A percentile compares a stretch with the other conserved stretches of the same genome.
Conservation (phyloP, 2,329 filamentous ascomycete species). For the Emergomyces africanus region DNA sequence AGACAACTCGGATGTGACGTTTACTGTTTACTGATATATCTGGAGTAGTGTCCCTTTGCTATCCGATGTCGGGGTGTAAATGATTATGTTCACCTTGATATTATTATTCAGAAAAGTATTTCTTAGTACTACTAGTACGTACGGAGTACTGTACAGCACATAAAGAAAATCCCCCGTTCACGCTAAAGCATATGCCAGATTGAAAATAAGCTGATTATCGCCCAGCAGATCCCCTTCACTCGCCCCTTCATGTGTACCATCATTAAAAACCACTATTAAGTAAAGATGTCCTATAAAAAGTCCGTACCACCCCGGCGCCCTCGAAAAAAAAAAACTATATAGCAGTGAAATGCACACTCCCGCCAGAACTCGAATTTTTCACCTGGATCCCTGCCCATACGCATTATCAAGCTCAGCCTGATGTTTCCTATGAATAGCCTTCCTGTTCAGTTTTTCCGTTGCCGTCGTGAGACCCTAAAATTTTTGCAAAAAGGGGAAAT, state of each 20-base stretch:
- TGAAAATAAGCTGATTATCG: not conserved
- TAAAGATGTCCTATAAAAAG: not conserved
- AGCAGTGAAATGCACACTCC: not conserved
- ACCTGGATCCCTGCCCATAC: not conserved
- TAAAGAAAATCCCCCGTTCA: no score
- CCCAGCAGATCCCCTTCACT: not conserved
- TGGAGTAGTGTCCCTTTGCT: not conserved
- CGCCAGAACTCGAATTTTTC: not conserved
- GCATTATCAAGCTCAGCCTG: not conserved
- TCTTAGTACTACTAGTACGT: no score
- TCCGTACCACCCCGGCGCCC: not conserved
- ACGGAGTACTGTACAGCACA: no score
- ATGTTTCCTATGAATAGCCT: not conserved
- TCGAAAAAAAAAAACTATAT: not conserved
- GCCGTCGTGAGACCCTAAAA: constrained; percentile 1
- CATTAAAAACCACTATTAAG: not conserved
- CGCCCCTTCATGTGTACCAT: not conserved
- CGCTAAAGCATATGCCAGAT: not conserved
- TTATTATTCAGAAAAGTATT: no score
- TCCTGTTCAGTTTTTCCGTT: constrained; percentile 1
- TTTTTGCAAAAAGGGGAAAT: not conserved
- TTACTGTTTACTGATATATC: not conserved
- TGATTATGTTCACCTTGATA: no score
- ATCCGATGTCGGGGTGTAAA: not conserved
- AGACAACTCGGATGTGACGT: not conserved